phyloP scores from a whole-genome alignment of 2,329 filamentous ascomycete species.

The Penicillium rolfsii region DNA sequence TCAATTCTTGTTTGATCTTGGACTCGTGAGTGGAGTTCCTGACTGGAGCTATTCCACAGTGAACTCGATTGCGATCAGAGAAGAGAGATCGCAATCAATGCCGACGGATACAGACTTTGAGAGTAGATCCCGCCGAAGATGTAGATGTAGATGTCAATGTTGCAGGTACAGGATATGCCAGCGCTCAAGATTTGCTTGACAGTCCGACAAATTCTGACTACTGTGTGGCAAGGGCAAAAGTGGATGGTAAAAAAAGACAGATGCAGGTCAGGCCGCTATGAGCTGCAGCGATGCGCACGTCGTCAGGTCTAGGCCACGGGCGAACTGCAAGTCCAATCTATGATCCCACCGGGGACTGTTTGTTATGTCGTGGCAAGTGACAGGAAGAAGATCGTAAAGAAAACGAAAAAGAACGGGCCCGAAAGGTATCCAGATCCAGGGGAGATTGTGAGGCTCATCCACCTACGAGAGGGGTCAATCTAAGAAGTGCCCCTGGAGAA shows the following conservation, averaged over 20 bases:
- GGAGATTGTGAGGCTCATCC: neutral
- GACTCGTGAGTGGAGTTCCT: constrained; percentile 2
- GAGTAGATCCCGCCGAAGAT: neutral
- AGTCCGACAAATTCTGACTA: constrained; percentile 11
- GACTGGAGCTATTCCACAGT: neutral
- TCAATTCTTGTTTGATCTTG: neutral
- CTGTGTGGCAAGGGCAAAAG: constrained; percentile 24
- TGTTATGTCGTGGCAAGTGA: constrained; percentile 15
- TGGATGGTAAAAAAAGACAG: constrained; percentile 22
- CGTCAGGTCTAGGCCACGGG: constrained; percentile 24
- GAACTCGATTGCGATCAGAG: neutral
- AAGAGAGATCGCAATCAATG: neutral
- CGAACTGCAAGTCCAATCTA: constrained; percentile 17
- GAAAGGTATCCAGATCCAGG: neutral
- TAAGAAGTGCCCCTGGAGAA: neutral
- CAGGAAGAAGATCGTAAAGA: neutral
- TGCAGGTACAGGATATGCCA: constrained; percentile 1
- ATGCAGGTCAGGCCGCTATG: constrained; percentile 30
- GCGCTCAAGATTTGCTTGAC: constrained; percentile 2
- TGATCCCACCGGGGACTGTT: constrained; percentile 17
- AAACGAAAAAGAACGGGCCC: neutral
- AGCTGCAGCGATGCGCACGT: constrained; percentile 27
- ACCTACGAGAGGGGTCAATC: neutral
- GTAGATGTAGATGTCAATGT: constrained; percentile 1
- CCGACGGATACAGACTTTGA: neutral